Base-by-base conservation (phyloP, 2,329 filamentous ascomycete genomes). In the Hypoxylon sp. region DNA sequence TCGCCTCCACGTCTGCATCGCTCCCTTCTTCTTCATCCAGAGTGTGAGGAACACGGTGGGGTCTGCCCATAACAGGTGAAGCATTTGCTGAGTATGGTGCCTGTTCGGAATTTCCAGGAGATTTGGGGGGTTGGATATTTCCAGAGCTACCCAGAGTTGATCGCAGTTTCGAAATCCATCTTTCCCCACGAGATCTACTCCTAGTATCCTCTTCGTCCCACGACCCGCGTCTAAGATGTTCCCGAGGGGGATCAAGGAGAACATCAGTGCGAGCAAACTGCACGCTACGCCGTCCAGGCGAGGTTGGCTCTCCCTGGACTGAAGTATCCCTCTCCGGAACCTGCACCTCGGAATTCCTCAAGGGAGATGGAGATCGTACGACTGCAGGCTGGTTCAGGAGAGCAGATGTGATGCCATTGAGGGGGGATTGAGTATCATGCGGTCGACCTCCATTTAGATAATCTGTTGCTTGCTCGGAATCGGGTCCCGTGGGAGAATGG, bases 1-100 rank as follows among this genome's bases (percentile, higher is more conserved):
- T 97, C 77, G 96, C 93, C 77, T 97, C 94, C 1, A 91, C 93
- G 78, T 96, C 93, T 0, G 92, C 89, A 78, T 94, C 93, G 77
- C 90, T 92, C 19, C 88, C 89, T 69, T 86, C 86, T 66, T 87
- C 86, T 26, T 83, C 82, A 47, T 84, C 80, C 8, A 89, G 78
- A 0, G 85, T 88, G 19, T 85, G 83, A 9, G 86, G 86, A 70
- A 88, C 83, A 63, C 84, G 82, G 51, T 84, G 81, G 22, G 79
- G 75, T 42, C 85, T 82, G 1, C 80, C 75, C 5, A 80, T 75
- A 1, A 81, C 83, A 2, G 88, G 87, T 10, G 87, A 87, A 70
- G 79, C 84, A 4, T 81, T 74, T 11, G 81, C 77, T 8, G 86
- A 85, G 10, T 74, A 71, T 9, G 75, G 72, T 14, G 75, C 77